Base-by-base conservation (phyloP, 1,139 yeast genomes). In the Pichia sp. region DNA sequence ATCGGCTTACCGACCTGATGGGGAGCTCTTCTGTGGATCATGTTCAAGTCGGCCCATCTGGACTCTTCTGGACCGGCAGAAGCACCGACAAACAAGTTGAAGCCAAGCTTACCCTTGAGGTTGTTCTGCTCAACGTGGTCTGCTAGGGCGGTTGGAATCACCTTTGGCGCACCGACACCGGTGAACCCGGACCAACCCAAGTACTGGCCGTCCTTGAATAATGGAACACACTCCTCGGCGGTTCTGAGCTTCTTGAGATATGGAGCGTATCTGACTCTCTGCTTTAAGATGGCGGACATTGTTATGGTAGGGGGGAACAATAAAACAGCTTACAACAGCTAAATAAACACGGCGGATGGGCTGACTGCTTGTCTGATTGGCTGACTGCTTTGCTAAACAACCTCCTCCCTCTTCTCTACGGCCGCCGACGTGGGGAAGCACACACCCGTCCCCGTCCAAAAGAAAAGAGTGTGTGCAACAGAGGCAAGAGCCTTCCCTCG, bases 181-280 rank as follows among this genome's bases (percentile, higher is more conserved):
- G 99, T 92, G 77, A 93, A 93, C 49, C 99, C 99, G 29, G 97
- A 90, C 98, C 98, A 92, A 55, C 98, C 99, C 47, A 93, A 74
- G 69, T 88, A 90, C 70, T 90, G 96, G 58, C 96, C 97, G 66
- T 89, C 79, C 67, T 89, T 83, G 77, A 93, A 92, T 51, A 87
- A 72, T 30, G 90, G 95, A 55, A 92, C 73, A 72, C 95, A 79
- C 66, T 92, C 92, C 67, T 89, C 89, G 11, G 95, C 82, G 4
- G 87, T 79, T 72, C 88, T 83, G 58, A 89, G 76, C 69, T 90
- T 92, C 61, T 81, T 74, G 61, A 92, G 79, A 69, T 90, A 87
- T 52, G 96, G 96, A 57, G 93, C 89, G 75, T 87, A 88, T 74
- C 96, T 84, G 52, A 92, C 92, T 74, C 98, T 86, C 69, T 87